These are phyloP conservation scores for Plantago elongata DNA, from an alignment of 257 asterid genomes.

Conservation along the genomic window DNA sequence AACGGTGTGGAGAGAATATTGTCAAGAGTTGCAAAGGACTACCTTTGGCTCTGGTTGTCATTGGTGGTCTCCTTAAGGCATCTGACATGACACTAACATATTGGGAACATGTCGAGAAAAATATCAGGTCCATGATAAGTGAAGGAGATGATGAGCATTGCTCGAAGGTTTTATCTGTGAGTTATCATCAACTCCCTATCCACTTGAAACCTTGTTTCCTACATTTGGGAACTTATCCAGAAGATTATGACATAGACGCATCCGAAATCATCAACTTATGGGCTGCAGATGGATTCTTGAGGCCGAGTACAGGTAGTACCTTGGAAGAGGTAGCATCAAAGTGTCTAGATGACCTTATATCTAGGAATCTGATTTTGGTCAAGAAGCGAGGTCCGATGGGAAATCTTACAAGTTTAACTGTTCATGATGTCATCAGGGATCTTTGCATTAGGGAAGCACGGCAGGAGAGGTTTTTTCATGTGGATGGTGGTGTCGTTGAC, in stretches of 20 bases:
- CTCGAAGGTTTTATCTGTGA: slow-evolving; percentile 5
- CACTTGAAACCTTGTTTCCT: slow-evolving; percentile 18
- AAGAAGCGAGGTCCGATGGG: background rate
- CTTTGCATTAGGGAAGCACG: slow-evolving; percentile 16
- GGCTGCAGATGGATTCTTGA: slow-evolving; percentile 17
- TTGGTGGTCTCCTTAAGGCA: slow-evolving; percentile 16
- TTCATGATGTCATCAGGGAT: slow-evolving; percentile 14
- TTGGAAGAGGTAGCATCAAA: background rate
- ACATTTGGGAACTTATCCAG: slow-evolving; percentile 3
- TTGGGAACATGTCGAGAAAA: background rate
- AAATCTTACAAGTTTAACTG: background rate
- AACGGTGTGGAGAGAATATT: slow-evolving; percentile 10
- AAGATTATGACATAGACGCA: slow-evolving; percentile 5
- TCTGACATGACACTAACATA: background rate
- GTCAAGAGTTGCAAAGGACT: slow-evolving; percentile 22
- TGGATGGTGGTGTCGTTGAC: background rate
- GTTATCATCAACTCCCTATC: slow-evolving; percentile 10
- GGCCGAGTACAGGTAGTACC: background rate
- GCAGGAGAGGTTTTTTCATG: background rate
- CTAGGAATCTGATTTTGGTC: slow-evolving; percentile 12
- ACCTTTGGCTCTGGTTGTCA: slow-evolving; percentile 17
- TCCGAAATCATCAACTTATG: slow-evolving; percentile 3
- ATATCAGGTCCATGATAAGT: slow-evolving; percentile 11
- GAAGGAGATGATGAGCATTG: slow-evolving; percentile 10
- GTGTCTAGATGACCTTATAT: background rate